phyloP scores from a whole-genome alignment of 1,139 yeast species.

The Suzukiozyma palmioleophila region DNA sequence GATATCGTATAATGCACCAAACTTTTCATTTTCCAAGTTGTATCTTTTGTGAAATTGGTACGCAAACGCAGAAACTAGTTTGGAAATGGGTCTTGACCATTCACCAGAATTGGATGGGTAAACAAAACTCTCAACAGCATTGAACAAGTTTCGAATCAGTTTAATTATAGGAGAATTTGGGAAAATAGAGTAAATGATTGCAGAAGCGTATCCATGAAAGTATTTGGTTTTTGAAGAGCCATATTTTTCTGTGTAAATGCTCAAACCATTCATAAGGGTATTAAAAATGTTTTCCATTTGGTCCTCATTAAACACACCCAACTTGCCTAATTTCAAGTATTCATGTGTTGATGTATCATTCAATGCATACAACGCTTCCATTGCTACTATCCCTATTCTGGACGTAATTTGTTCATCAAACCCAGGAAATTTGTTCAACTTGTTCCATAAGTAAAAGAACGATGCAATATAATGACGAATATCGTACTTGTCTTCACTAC shows the following conservation, averaged over 20 bases:
- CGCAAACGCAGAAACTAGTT: slow-evolving; percentile 52
- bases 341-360: slow-evolving; percentile 17
- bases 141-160: slow-evolving; percentile 50
- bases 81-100: slow-evolving; percentile 75
- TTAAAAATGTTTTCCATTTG: slow-evolving; percentile 61
- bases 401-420: slow-evolving; percentile 68
- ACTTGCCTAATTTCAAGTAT: slow-evolving; percentile 21
- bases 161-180: slow-evolving; percentile 50
- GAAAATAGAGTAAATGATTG: slow-evolving; percentile 61
- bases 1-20: slow-evolving; percentile 40
- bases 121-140: slow-evolving; percentile 76
- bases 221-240: slow-evolving; percentile 38
- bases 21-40: slow-evolving; percentile 40
- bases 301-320: slow-evolving; percentile 58
- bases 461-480: slow-evolving; percentile 57
- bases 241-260: slow-evolving; percentile 39
- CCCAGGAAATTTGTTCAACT: slow-evolving; percentile 51
- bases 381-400: slow-evolving; percentile 59
- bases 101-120: slow-evolving; percentile 90
- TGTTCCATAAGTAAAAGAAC: slow-evolving; percentile 71
- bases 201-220: slow-evolving; percentile 57
- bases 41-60: slow-evolving; percentile 57
- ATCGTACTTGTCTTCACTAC: slow-evolving; percentile 28
- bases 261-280: slow-evolving; percentile 50
- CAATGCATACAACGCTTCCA: slow-evolving; percentile 37